Percentiles rank a stretch among this genome's conserved stretches.
phyloP scores from a whole-genome alignment of 2,329 filamentous ascomycete species.

The Paraconiothyrium brasiliense region DNA sequence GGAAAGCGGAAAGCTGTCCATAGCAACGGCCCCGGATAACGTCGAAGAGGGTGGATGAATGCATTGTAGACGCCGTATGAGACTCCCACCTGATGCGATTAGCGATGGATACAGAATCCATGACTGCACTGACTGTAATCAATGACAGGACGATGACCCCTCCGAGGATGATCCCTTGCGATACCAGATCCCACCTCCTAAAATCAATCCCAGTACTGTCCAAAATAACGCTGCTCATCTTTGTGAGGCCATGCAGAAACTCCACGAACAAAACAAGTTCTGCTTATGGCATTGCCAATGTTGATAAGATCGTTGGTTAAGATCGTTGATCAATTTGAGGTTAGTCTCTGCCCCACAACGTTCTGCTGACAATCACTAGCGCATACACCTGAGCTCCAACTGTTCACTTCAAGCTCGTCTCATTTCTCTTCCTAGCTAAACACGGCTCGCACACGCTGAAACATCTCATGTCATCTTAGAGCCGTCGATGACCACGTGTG shows the following conservation, averaged over 20 bases:
- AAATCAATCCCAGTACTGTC: not conserved
- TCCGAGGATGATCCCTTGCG: not conserved
- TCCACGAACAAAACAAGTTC: not conserved
- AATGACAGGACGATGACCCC: not conserved
- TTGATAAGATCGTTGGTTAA: not conserved
- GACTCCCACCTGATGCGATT: conserved; percentile 17
- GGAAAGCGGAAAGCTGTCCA: conserved; percentile 40
- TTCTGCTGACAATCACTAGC: not conserved
- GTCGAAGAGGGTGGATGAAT: conserved; percentile 37
- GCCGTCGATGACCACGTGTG: not conserved
- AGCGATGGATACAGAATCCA: not conserved
- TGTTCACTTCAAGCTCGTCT: not conserved
- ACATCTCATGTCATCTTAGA: not conserved
- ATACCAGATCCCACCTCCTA: not conserved
- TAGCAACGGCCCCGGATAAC: conserved; percentile 39
- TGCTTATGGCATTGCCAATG: not conserved
- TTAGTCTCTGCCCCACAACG: conserved; percentile 1
- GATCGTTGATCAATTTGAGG: not conserved
- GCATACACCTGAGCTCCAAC: not conserved
- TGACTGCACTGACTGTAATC: conserved; percentile 1
- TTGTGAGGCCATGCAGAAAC: not conserved
- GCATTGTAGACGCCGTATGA: conserved; percentile 37
- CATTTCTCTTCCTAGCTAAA: not conserved
- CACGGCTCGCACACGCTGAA: not conserved
- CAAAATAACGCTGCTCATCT: not conserved